A percentile compares a stretch with the other conserved stretches of the same genome.
Evolutionary conservation across 192 early-diverging fungal species (phyloP).

Genomic region (Mortierella claussenii): DNA sequence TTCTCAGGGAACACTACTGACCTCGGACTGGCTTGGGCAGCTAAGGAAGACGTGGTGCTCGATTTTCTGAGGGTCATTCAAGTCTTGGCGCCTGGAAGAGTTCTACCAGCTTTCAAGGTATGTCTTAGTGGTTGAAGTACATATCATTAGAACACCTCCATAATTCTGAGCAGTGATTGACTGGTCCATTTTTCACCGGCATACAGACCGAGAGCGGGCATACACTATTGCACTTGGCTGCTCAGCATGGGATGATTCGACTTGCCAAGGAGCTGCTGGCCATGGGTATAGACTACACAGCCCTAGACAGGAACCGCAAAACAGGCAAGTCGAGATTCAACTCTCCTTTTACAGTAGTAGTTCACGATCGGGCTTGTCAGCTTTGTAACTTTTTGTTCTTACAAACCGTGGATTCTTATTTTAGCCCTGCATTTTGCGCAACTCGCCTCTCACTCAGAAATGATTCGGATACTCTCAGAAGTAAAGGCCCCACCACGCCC

Average conservation of each 20-base stretch:
- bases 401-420: background rate
- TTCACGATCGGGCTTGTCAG: too few species aligned
- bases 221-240: constrained; percentile 35
- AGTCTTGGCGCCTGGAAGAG: constrained; percentile 25
- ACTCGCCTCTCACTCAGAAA: background rate
- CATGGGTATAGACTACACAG: constrained; percentile 46
- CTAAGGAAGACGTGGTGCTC: constrained; percentile 30
- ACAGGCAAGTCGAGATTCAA: constrained; percentile 13
- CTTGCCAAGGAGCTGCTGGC: constrained; percentile 23
- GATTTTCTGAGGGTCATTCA: constrained; percentile 42
- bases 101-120: constrained; percentile 38
- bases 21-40: constrained; percentile 14
- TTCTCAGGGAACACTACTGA: constrained; percentile 21
- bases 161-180: too few species aligned
- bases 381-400: too few species aligned
- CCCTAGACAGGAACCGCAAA: constrained; percentile 38
- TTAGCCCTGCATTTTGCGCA: constrained; percentile 16
- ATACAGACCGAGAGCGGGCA: constrained; percentile 29
- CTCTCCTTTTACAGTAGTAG: background rate
- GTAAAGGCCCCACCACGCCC: constrained; percentile 34
- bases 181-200: too few species aligned
- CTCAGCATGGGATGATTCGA: constrained; percentile 17
- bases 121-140: background rate
- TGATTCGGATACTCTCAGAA: constrained; percentile 6
- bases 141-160: too few species aligned